Conservation (phyloP, 108 stramenopile species). For the Fragilaria radians region DNA sequence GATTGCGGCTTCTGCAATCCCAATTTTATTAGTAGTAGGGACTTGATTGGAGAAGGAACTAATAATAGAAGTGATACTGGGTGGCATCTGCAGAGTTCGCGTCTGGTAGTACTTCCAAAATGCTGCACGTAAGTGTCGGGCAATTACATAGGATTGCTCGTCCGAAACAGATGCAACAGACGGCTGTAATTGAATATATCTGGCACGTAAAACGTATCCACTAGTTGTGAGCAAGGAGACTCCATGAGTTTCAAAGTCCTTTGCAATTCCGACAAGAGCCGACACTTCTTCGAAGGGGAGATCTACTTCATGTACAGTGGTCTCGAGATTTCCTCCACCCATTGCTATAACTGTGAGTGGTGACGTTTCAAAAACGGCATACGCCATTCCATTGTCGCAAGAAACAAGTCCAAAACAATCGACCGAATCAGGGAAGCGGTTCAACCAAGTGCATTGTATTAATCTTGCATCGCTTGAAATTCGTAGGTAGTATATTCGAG, state of each 20-base stretch:
- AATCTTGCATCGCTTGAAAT: background rate
- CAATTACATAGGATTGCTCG: background rate
- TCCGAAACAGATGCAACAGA: background rate
- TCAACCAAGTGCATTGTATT: background rate
- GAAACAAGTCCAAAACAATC: background rate
- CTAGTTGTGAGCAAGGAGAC: conserved; percentile 17
- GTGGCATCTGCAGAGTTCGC: conserved; percentile 5
- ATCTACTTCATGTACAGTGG: conserved; percentile 29
- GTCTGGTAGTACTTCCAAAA: conserved; percentile 37
- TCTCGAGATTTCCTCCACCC: background rate
- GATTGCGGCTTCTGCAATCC: conserved; percentile 23
- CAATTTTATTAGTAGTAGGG: conserved; percentile 9
- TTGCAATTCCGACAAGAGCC: conserved; percentile 16
- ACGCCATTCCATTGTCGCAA: background rate
- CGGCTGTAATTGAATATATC: conserved; percentile 4
- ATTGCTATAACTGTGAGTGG: conserved; percentile 23
- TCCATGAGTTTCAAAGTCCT: conserved; percentile 33
- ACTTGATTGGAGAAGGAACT: background rate
- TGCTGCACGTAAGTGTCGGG: conserved; percentile 24
- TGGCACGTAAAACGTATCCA: conserved; percentile 21
- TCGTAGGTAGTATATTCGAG: background rate
- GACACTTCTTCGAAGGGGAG: conserved; percentile 18
- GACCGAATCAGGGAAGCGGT: background rate
- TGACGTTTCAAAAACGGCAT: background rate
- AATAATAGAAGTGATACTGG: background rate